These are phyloP conservation scores for Venturia asperata DNA, from an alignment of 2,329 filamentous ascomycete genomes.

Conservation along the genomic window DNA sequence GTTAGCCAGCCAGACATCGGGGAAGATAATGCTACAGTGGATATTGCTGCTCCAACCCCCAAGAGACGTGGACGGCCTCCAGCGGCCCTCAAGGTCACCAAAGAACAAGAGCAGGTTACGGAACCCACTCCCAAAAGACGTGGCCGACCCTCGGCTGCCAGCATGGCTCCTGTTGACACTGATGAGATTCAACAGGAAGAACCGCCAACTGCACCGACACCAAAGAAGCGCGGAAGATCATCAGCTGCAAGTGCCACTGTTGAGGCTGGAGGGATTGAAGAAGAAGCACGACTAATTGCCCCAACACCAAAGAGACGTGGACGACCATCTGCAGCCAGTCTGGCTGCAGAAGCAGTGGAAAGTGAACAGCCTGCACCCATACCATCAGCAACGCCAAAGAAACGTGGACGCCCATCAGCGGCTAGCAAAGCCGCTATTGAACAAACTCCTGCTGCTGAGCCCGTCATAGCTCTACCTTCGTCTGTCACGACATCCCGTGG, in stretches of 20 bases:
- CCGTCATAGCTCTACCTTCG: neutral
- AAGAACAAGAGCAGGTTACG: constrained; percentile 11
- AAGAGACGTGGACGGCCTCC: constrained; percentile 20
- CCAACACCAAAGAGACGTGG: constrained; percentile 9
- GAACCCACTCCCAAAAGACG: constrained; percentile 4
- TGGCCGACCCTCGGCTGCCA: constrained; percentile 16
- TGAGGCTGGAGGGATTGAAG: neutral
- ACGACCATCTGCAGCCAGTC: neutral
- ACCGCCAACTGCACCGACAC: neutral
- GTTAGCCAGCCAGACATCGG: neutral
- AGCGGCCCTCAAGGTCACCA: neutral
- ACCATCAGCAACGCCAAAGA: constrained; percentile 9
- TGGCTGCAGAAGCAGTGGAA: neutral
- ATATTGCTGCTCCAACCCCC: constrained; percentile 13
- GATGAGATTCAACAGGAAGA: constrained; percentile 9
- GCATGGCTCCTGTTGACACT: neutral
- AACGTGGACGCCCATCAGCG: constrained; percentile 5
- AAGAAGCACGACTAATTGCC: constrained; percentile 5
- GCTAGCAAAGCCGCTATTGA: constrained; percentile 7
- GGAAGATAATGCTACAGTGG: neutral
- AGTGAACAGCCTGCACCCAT: neutral
- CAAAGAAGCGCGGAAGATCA: constrained; percentile 2
- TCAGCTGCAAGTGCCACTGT: neutral
- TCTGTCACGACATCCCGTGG: constrained; percentile 12
- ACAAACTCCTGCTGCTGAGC: constrained; percentile 7